Evolutionary conservation across 2,329 filamentous ascomycete genomes (phyloP).

Genomic region (Colletotrichum agaves): DNA sequence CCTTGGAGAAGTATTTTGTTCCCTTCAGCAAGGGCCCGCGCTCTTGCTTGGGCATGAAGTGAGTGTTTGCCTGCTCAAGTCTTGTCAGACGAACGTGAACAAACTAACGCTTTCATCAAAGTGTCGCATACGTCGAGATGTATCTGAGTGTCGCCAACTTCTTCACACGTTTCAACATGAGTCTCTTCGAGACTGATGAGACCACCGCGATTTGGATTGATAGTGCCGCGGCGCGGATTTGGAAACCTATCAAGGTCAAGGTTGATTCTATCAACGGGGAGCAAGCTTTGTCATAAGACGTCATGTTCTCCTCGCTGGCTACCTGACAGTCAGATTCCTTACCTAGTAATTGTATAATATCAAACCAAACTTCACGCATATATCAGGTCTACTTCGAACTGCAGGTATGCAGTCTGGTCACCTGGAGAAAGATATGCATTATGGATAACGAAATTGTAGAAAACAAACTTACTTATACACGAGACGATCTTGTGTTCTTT

Average conservation of each 20-base stretch:
- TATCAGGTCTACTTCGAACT: too few relatives aligned
- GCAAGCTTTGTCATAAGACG: neutral
- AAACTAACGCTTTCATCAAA: neutral
- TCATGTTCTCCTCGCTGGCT: too few relatives aligned
- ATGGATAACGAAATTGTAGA: too few relatives aligned
- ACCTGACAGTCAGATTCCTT: too few relatives aligned
- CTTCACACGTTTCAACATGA: conserved; percentile 12
- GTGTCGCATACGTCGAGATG: conserved; percentile 11
- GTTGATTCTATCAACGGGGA: neutral
- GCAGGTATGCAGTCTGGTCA: too few relatives aligned
- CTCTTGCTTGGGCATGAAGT: conserved; percentile 8
- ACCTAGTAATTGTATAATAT: too few relatives aligned
- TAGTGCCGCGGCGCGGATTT: neutral
- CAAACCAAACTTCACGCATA: too few relatives aligned
- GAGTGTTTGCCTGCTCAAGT: neutral
- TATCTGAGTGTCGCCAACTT: conserved; percentile 14
- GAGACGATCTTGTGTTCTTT: too few relatives aligned
- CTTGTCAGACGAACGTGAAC: too few relatives aligned
- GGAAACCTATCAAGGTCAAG: conserved; percentile 8
- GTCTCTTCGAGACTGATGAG: neutral
- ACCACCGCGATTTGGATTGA: neutral
- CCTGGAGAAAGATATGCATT: too few relatives aligned
- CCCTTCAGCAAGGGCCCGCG: conserved; percentile 15
- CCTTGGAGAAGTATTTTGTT: conserved; percentile 8
- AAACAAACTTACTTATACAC: too few relatives aligned